A percentile compares a stretch with the other conserved stretches of the same genome.
Conservation (phyloP, 331 rosid genomes). For the Quercus tomentella region DNA sequence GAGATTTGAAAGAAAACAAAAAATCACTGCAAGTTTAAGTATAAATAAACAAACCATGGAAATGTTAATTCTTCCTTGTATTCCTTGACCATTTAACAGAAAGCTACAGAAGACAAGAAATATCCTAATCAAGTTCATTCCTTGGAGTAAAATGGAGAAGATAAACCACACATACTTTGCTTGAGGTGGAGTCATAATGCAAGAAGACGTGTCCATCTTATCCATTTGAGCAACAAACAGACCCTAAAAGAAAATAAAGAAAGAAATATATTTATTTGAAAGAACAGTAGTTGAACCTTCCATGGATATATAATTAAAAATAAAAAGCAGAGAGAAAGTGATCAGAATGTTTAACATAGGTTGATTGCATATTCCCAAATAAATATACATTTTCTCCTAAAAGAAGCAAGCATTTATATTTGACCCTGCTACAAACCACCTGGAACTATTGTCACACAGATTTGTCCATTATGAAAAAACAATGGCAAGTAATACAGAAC, state of each 20-base stretch:
- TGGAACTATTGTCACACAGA: not conserved
- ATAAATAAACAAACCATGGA: not conserved
- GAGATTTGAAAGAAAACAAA: not conserved
- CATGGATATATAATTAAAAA: not conserved
- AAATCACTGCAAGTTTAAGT: not conserved
- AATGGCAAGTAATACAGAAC: not conserved
- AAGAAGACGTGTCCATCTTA: not conserved
- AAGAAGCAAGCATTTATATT: not conserved
- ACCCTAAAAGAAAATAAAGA: not conserved
- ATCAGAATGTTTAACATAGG: not conserved
- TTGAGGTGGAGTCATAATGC: not conserved
- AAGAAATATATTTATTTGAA: not conserved
- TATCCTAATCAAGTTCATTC: not conserved
- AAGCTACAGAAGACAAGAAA: not conserved
- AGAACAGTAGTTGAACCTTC: not conserved
- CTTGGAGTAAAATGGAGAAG: not conserved
- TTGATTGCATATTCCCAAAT: no score
- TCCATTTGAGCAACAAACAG: not conserved
- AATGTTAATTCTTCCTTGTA: not conserved
- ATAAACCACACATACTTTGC: not conserved
- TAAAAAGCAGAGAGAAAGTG: not conserved
- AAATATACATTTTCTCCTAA: not conserved
- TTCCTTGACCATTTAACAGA: not conserved
- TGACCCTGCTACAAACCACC: not conserved
- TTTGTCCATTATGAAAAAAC: not conserved